phyloP scores from a whole-genome alignment of 768 basidiomycete species.

The Termitomyces heimii region DNA sequence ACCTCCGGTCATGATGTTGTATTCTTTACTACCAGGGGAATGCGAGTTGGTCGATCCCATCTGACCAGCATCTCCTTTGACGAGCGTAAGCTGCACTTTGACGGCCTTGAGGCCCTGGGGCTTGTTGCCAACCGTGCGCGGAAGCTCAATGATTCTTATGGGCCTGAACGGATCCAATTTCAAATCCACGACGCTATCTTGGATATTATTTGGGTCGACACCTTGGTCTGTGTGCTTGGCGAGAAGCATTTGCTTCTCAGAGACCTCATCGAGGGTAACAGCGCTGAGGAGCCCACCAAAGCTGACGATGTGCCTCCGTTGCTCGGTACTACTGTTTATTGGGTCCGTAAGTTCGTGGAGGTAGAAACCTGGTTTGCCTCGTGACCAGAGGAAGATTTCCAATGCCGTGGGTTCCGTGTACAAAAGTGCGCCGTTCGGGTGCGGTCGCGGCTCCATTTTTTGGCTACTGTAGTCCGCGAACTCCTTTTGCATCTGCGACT shows the following conservation, averaged over 20 bases:
- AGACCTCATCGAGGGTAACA: slow-evolving; percentile 11
- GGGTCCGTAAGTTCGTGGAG: slow-evolving; percentile 23
- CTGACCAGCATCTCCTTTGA: slow-evolving; percentile 12
- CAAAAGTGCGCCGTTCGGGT: slow-evolving; percentile 53
- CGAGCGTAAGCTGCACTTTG: slow-evolving; percentile 22
- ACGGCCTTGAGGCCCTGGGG: slow-evolving; percentile 34
- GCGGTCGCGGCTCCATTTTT: slow-evolving; percentile 59
- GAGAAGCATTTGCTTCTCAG: slow-evolving; percentile 18
- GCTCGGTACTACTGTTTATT: neutral
- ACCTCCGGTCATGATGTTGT: slow-evolving; percentile 21
- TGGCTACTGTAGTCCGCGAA: slow-evolving; percentile 16
- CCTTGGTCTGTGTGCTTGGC: slow-evolving; percentile 24
- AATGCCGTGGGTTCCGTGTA: slow-evolving; percentile 52
- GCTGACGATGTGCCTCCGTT: slow-evolving; percentile 23
- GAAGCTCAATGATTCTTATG: slow-evolving; percentile 25
- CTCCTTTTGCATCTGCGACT: slow-evolving; percentile 18
- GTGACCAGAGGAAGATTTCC: slow-evolving; percentile 46
- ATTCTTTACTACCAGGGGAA: slow-evolving; percentile 42
- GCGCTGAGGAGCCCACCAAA: slow-evolving; percentile 38
- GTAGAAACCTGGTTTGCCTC: slow-evolving; percentile 54
- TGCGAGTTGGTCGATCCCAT: slow-evolving; percentile 38
- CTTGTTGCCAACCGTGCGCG: slow-evolving; percentile 36
- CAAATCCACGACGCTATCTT: slow-evolving; percentile 22
- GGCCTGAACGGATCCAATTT: slow-evolving; percentile 17
- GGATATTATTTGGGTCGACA: slow-evolving; percentile 13